Evolutionary conservation across 257 asterid species (phyloP), one percentile per base, ranked within the genome.

Genomic region (Mentha longifolia): DNA sequence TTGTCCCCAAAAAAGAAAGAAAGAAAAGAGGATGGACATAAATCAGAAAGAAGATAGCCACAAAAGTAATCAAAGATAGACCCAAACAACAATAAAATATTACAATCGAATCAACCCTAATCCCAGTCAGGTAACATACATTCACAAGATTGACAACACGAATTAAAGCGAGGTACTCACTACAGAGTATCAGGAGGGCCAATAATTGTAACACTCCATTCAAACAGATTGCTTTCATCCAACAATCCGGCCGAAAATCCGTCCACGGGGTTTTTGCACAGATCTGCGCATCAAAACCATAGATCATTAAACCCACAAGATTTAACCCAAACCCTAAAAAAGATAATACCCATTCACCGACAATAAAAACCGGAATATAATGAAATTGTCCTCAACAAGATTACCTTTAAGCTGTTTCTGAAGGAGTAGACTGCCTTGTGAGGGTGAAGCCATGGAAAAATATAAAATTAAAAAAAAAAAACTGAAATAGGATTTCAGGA

Each of bases 181-280:
- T 91, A 94, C 35, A 94, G 69, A 52, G 99, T 94, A 63, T 91
- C 99, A 8, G 97, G 99, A 15, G 99, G 99, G 51, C 99, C 99
- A 78, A 94, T 94, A 42, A 94, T 77, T 20, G 99, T 91, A 10
- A 94, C 99, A 73, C 93, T 91, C 99, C 99, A 94, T 85, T 94
- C 99, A 68, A 89, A 94, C 35, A 94, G 77, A 82, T 94, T 91
- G 65, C 41, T 80, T 71, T 94, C 98, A 54, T 94, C 97, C 65
- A 88, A 82, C 79, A 94, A 83, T 65, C 99, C 99, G 61, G 99
- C 99, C 64, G 99, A 94, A 73, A 94, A 94, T 58, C 99, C 99
- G 75, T 89, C 99, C 17, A 94, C 99, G 0, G 99, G 99, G 60
- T 94, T 76, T 77, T 83, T 91, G 85, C 85, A 79, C 79, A 92